These are phyloP conservation scores for Colletotrichum graminicola DNA, from an alignment of 2,329 filamentous ascomycete species.

Conservation along the genomic window DNA sequence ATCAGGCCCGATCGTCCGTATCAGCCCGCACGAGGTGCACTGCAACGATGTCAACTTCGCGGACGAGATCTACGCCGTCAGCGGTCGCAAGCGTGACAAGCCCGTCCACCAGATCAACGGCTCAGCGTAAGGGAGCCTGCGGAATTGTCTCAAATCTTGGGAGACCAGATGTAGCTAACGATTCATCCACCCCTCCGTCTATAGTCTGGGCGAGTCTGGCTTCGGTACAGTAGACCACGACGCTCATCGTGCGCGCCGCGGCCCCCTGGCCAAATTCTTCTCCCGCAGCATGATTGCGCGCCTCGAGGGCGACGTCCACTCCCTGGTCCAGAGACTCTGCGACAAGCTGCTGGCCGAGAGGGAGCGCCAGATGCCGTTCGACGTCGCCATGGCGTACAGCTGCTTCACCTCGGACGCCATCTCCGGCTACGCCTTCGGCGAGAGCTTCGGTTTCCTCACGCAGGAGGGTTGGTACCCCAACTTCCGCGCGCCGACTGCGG, in stretches of 20 bases:
- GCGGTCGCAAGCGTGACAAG: conserved; percentile 41
- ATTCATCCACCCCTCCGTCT: not conserved
- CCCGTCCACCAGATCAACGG: conserved; percentile 42
- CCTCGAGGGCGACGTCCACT: conserved; percentile 49
- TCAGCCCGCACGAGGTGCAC: conserved; percentile 56
- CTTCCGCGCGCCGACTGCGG: conserved; percentile 45
- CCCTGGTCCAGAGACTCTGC: conserved; percentile 46
- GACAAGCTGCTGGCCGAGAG: conserved; percentile 48
- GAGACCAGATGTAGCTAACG: not conserved
- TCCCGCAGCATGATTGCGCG: conserved; percentile 47
- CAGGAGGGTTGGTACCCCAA: conserved; percentile 54
- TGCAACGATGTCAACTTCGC: conserved; percentile 52
- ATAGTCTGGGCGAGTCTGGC: conserved; percentile 41
- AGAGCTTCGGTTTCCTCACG: conserved; percentile 50
- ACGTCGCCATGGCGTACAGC: conserved; percentile 53
- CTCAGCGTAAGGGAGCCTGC: conserved; percentile 29
- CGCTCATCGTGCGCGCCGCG: conserved; percentile 46
- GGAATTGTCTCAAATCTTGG: not conserved
- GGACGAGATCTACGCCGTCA: conserved; percentile 55
- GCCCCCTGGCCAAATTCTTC: conserved; percentile 49
- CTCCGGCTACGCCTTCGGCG: conserved; percentile 54
- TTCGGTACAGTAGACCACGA: conserved; percentile 48
- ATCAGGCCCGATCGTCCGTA: conserved; percentile 53
- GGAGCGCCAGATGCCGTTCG: conserved; percentile 46
- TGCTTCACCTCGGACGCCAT: conserved; percentile 57